Evolutionary conservation across 352 stramenopile species (phyloP).

Genomic region (Pythium apleroticum): DNA sequence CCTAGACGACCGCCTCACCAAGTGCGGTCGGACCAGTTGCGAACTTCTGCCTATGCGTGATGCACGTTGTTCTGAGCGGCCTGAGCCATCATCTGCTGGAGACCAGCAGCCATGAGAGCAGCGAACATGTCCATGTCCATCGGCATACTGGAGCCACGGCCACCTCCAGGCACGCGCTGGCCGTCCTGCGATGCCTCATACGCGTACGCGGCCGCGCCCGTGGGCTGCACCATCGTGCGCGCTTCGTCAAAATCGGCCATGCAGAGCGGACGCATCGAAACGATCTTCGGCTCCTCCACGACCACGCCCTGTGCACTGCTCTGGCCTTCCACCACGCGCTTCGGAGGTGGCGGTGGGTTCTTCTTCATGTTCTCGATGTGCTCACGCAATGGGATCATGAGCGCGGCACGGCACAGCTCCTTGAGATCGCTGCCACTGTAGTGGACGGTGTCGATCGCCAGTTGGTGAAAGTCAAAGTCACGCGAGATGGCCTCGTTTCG

Average conservation of each 20-base stretch:
- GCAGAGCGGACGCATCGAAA: conserved; percentile 64
- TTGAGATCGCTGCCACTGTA: conserved; percentile 97
- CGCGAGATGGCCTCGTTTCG: conserved; percentile 79
- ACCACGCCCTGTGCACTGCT: conserved; percentile 26
- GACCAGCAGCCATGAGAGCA: conserved; percentile 72
- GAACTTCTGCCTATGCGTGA: neutral
- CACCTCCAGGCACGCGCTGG: conserved; percentile 14
- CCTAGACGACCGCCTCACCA: neutral
- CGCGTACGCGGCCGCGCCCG: conserved; percentile 73
- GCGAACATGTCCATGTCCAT: conserved; percentile 85
- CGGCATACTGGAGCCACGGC: conserved; percentile 29
- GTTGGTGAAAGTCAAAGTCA: conserved; percentile 75
- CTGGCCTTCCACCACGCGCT: conserved; percentile 18
- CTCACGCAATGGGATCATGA: conserved; percentile 87
- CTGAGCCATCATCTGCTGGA: conserved; percentile 82
- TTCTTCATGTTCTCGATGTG: conserved; percentile 70
- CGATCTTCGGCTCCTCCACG: conserved; percentile 27
- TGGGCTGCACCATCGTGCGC: conserved; percentile 84
- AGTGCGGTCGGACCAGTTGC: neutral
- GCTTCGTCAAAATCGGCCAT: conserved; percentile 88
- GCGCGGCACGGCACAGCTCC: conserved; percentile 81
- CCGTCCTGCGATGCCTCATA: conserved; percentile 65
- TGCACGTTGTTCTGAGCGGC: conserved; percentile 30
- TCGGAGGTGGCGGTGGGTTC: conserved; percentile 33
- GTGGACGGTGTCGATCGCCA: conserved; percentile 86